Conservation (phyloP, 768 basidiomycete species). For the Agrocybe pediades region DNA sequence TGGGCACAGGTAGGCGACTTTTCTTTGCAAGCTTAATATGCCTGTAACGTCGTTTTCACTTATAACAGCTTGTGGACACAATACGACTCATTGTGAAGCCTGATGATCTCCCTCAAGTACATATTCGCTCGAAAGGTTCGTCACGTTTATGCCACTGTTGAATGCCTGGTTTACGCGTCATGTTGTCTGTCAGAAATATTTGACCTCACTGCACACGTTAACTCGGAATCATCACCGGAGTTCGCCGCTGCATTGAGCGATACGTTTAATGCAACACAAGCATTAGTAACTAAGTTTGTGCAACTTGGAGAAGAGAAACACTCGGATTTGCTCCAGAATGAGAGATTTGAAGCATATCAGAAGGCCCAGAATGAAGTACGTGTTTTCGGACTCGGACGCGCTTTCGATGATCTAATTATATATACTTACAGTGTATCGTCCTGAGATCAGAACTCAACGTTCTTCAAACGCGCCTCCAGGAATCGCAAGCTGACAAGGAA, state of each 20-base stretch:
- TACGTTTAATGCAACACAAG: conserved; percentile 58
- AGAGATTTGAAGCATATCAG: conserved; percentile 48
- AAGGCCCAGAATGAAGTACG: conserved; percentile 62
- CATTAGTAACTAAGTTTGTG: conserved; percentile 60
- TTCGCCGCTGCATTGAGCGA: conserved; percentile 49
- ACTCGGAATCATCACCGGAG: conserved; percentile 36
- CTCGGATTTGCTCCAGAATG: conserved; percentile 34
- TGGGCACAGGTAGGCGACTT: conserved; percentile 67
- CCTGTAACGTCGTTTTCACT: not conserved
- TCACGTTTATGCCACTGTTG: conserved; percentile 3
- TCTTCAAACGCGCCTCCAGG: conserved; percentile 48
- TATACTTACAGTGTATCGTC: conserved; percentile 56
- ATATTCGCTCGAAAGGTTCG: conserved; percentile 44
- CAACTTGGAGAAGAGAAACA: conserved; percentile 40
- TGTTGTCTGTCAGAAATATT: conserved; percentile 40
- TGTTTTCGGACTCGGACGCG: conserved; percentile 5
- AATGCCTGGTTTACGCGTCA: conserved; percentile 3
- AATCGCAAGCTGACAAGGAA: conserved; percentile 50
- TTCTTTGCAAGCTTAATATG: conserved; percentile 1
- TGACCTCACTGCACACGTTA: conserved; percentile 43
- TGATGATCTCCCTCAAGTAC: conserved; percentile 46
- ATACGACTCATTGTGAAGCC: conserved; percentile 60
- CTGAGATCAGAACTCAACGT: conserved; percentile 60
- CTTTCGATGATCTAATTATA: conserved; percentile 1
- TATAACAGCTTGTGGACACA: conserved; percentile 60